These are phyloP conservation scores for Wickerhamiella cacticola DNA, from an alignment of 805 yeast species.

Conservation along the genomic window DNA sequence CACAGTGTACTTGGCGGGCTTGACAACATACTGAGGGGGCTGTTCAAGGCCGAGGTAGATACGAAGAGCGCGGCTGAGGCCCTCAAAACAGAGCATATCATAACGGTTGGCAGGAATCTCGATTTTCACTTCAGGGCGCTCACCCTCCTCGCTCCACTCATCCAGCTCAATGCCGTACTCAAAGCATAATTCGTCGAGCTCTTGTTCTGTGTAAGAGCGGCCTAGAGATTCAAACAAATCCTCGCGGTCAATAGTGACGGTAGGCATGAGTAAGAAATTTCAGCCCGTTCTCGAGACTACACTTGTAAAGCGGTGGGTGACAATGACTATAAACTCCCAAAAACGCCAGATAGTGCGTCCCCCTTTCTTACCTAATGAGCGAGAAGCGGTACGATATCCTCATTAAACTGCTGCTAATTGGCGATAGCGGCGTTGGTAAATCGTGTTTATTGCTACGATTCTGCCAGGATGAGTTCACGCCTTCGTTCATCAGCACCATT, in stretches of 20 bases:
- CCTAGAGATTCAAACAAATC: slow-evolving; percentile 79
- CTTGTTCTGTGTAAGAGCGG: slow-evolving; percentile 52
- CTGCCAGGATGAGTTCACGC: slow-evolving; percentile 93
- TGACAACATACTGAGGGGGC: slow-evolving; percentile 57
- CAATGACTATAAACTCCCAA: not conserved
- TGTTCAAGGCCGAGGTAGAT: slow-evolving; percentile 63
- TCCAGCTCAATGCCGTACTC: slow-evolving; percentile 96
- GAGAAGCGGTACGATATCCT: slow-evolving; percentile 60
- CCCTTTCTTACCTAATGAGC: slow-evolving; percentile 15
- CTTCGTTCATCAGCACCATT: slow-evolving; percentile 91
- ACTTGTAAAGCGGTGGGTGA: slow-evolving; percentile 3
- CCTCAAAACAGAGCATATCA: slow-evolving; percentile 96
- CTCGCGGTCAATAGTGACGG: slow-evolving; percentile 87
- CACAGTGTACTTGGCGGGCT: slow-evolving; percentile 50
- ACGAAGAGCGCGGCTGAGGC: slow-evolving; percentile 88
- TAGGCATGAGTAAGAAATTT: slow-evolving; percentile 56
- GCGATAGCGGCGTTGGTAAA: slow-evolving; percentile 59
- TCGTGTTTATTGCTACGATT: slow-evolving; percentile 82
- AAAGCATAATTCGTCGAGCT: slow-evolving; percentile 93
- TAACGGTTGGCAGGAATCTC: slow-evolving; percentile 98
- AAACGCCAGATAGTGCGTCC: not conserved
- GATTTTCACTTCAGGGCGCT: slow-evolving; percentile 92
- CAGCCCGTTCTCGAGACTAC: not conserved
- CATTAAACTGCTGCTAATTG: slow-evolving; percentile 83
- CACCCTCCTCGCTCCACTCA: slow-evolving; percentile 86